Conservation (phyloP, 306 rosid species). For the Cucurbita maxima region DNA sequence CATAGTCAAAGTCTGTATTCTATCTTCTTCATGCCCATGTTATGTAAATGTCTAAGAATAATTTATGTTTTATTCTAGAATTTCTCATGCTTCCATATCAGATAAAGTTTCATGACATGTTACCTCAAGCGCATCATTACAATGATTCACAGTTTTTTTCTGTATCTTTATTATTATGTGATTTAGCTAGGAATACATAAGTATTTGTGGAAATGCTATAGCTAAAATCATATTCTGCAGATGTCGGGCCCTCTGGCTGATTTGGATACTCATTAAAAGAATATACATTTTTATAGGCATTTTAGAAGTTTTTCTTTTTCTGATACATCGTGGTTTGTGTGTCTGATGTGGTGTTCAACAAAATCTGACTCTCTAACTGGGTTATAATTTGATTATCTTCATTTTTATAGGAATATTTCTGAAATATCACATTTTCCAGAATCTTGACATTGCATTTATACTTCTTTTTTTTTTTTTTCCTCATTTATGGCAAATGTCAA, state of each 20-base stretch:
- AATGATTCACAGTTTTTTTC: background rate
- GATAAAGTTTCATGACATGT: background rate
- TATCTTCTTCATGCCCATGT: background rate
- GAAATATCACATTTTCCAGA: conserved; percentile 7
- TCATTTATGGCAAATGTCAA: conserved; percentile 5
- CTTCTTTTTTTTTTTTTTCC: background rate
- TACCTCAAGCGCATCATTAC: background rate
- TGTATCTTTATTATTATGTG: background rate
- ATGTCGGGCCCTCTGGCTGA: background rate
- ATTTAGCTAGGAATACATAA: background rate
- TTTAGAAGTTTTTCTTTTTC: background rate
- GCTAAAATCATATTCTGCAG: background rate
- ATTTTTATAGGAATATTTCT: background rate
- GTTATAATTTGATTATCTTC: background rate
- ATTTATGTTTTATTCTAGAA: background rate
- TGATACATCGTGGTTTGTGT: background rate
- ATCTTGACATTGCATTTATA: conserved; percentile 8
- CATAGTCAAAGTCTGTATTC: background rate
- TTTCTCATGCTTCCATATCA: background rate
- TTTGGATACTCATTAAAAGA: background rate
- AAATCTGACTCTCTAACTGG: background rate
- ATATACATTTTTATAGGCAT: background rate
- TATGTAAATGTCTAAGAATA: background rate
- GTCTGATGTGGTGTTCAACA: background rate
- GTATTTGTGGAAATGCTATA: background rate